A percentile compares a stretch with the other conserved stretches of the same genome.
Conservation (phyloP, 257 asterid genomes). For the Penstemon eatonii region DNA sequence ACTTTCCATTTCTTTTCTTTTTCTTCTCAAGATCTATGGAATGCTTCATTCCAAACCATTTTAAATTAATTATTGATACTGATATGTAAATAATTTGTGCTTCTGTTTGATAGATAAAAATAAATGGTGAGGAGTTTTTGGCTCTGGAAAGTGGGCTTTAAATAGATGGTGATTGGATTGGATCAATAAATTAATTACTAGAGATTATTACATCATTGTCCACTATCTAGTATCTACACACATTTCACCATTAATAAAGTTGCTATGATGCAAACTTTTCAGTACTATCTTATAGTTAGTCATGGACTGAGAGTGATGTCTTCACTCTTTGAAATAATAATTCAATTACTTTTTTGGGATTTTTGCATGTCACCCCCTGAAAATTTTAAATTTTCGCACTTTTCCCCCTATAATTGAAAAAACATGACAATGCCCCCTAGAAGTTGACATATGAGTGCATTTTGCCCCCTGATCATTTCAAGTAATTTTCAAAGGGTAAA, state of each 20-base stretch:
- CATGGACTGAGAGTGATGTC: slow-evolving; percentile 4
- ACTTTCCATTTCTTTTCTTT: background rate
- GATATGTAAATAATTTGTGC: background rate
- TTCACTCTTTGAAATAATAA: slow-evolving; percentile 22
- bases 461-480: too few species aligned
- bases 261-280: slow-evolving; percentile 21
- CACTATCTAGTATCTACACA: slow-evolving; percentile 27
- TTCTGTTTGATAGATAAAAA: background rate
- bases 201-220: slow-evolving; percentile 39
- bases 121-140: slow-evolving; percentile 29
- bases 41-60: slow-evolving; percentile 38
- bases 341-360: background rate
- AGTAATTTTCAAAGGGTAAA: too few species aligned
- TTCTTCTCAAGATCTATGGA: slow-evolving; percentile 34
- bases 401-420: too few species aligned
- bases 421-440: too few species aligned
- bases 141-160: slow-evolving; percentile 29
- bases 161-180: slow-evolving; percentile 32
- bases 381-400: background rate
- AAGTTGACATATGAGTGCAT: too few species aligned
- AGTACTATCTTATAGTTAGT: slow-evolving; percentile 15
- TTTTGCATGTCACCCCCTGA: background rate
- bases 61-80: background rate
- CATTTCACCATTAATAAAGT: slow-evolving; percentile 31
- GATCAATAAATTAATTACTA: background rate